These are phyloP conservation scores for Diplodia corticola DNA, from an alignment of 2,329 filamentous ascomycete genomes.

Conservation along the genomic window DNA sequence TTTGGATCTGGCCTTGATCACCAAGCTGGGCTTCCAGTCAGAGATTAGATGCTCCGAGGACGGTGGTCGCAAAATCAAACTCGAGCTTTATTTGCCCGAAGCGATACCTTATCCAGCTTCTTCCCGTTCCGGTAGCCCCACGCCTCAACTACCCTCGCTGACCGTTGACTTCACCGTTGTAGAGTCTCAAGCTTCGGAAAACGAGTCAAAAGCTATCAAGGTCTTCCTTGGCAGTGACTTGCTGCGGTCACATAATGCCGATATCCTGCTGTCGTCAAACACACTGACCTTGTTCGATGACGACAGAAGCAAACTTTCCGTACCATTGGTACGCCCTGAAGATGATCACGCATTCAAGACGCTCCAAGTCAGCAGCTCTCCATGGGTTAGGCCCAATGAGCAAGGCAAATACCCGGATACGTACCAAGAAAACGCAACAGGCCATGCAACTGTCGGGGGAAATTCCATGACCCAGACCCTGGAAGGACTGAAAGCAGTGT, in stretches of 20 bases:
- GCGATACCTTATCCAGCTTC: slow-evolving; percentile 78
- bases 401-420: not conserved
- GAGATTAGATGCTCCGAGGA: slow-evolving; percentile 66
- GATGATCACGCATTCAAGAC: slow-evolving; percentile 79
- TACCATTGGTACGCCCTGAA: slow-evolving; percentile 91
- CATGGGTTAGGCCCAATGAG: slow-evolving; percentile 1
- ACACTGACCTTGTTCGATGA: slow-evolving; percentile 84
- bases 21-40: slow-evolving; percentile 69
- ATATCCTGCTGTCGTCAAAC: slow-evolving; percentile 89
- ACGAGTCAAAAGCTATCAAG: slow-evolving; percentile 66
- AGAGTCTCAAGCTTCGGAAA: slow-evolving; percentile 50
- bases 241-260: slow-evolving; percentile 80
- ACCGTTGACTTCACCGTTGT: slow-evolving; percentile 75
- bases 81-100: slow-evolving; percentile 87
- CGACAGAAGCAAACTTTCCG: slow-evolving; percentile 80
- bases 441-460: not conserved
- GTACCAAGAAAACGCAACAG: slow-evolving; percentile 12
- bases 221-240: slow-evolving; percentile 90
- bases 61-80: slow-evolving; percentile 65
- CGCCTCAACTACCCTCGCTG: slow-evolving; percentile 78
- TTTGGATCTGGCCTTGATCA: slow-evolving; percentile 73
- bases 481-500: slow-evolving; percentile 12
- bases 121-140: slow-evolving; percentile 70
- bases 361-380: slow-evolving; percentile 60
- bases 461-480: slow-evolving; percentile 5